phyloP scores from a whole-genome alignment of 805 yeast species.

The Alloascoidea africana region DNA sequence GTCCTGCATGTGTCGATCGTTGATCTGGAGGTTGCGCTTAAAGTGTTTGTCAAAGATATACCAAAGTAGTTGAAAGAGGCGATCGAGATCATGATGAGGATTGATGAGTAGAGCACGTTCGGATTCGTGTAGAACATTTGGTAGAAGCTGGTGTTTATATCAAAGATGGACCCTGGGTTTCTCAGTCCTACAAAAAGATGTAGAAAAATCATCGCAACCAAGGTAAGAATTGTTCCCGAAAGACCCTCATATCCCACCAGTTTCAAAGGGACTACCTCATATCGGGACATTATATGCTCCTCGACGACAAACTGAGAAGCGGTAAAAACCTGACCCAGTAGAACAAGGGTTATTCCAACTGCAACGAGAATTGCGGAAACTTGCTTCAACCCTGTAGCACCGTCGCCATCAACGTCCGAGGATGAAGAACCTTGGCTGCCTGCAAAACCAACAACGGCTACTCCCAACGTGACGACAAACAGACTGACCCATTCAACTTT shows the following conservation, averaged over 20 bases:
- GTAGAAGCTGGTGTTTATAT: slow-evolving; percentile 31
- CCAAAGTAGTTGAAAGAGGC: slow-evolving; percentile 64
- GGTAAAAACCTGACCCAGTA: slow-evolving; percentile 49
- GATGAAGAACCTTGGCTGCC: slow-evolving; percentile 26
- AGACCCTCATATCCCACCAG: slow-evolving; percentile 66
- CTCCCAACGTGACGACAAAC: slow-evolving; percentile 50
- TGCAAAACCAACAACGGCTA: slow-evolving; percentile 58
- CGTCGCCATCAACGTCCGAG: slow-evolving; percentile 4
- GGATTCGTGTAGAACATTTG: slow-evolving; percentile 28
- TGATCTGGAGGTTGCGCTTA: slow-evolving; percentile 67
- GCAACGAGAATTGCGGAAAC: slow-evolving; percentile 16
- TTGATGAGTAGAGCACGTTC: slow-evolving; percentile 32
- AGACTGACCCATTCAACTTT: slow-evolving; percentile 56
- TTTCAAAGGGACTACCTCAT: slow-evolving; percentile 41
- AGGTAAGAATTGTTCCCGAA: slow-evolving; percentile 37
- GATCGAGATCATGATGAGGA: slow-evolving; percentile 57
- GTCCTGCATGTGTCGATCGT: slow-evolving; percentile 73
- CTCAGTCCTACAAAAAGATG: slow-evolving; percentile 26
- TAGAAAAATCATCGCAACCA: slow-evolving; percentile 27
- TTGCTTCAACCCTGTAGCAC: slow-evolving; percentile 6
- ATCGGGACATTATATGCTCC: slow-evolving; percentile 43
- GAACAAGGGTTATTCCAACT: slow-evolving; percentile 42
- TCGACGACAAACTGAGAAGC: slow-evolving; percentile 71
- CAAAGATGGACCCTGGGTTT: slow-evolving; percentile 36
- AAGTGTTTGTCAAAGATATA: slow-evolving; percentile 42